Base-by-base conservation (phyloP, 1,284 basidiomycete species). In the Ustilago cynodontis region DNA sequence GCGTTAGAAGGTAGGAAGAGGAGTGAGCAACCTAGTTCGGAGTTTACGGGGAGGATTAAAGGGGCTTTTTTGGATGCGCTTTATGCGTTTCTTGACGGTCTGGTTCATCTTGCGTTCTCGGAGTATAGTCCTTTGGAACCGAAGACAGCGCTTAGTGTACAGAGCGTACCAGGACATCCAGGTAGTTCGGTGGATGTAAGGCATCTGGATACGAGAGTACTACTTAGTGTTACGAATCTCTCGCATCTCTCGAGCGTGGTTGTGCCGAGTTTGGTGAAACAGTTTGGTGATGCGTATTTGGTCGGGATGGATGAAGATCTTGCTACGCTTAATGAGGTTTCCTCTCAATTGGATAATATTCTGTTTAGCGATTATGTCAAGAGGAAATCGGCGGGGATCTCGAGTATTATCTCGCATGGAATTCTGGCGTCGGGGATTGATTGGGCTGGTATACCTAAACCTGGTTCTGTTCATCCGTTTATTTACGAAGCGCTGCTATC, bases 191-290 rank as follows among this genome's bases (percentile, higher is more conserved):
- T 86, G 43, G 83, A 87, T 57, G 78, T 86, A 2, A 56, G 80
- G 18, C 85, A 86, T 53, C 76, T 86, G 11, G 93, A 98, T 83
- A 93, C 90, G 20, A 91, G 96, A 50, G 89, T 97, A 54, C 88
- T 99, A 24, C 88, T 98, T 41, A 94, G 96, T 43, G 89, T 98
- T 22, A 94, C 94, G 11, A 98, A 98, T 85, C 91, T 99, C 73
- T 89, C 90, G 7, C 90, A 94, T 79, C 89, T 99, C 24, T 90
- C 90, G 60, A 88, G 89, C 56, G 87, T 88, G 0, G 87, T 93
- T 37, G 90, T 98, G 29, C 94, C 94, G 0, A 90, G 88, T 67
- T 91, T 98, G 89, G 89, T 94, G 59, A 90, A 88, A 66, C 92
- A 94, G 79, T 89, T 98, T 39, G 92, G 93, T 82, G 90, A 89